These are phyloP conservation scores for Quercus variabilis DNA, from an alignment of 306 rosid genomes.

Conservation along the genomic window DNA sequence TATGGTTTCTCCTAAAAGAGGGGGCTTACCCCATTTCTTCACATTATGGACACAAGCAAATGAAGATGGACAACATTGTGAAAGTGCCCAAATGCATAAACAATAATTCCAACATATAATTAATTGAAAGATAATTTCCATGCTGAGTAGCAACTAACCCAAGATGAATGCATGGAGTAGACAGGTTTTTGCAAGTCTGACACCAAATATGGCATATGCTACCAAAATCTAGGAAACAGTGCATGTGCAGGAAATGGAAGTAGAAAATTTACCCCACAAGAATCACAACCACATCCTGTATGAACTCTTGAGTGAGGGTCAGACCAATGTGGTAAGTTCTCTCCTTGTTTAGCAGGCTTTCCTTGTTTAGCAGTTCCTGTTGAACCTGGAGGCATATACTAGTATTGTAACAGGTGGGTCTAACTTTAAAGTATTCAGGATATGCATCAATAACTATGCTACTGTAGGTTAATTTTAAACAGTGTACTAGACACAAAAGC, in stretches of 20 bases:
- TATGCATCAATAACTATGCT: background rate
- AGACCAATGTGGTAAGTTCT: constrained; percentile 17
- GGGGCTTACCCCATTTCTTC: background rate
- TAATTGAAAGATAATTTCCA: background rate
- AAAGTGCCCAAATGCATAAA: background rate
- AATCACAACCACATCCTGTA: constrained; percentile 61
- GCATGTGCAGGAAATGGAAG: constrained; percentile 7
- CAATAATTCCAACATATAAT: background rate
- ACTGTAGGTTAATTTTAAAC: background rate
- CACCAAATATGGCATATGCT: background rate
- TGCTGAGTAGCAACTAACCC: background rate
- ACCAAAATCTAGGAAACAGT: constrained; percentile 5
- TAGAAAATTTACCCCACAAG: constrained; percentile 72
- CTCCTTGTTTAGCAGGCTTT: constrained; percentile 19
- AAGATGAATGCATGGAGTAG: background rate
- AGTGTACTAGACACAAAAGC: background rate
- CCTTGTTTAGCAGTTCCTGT: constrained; percentile 14
- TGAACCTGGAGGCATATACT: constrained; percentile 47
- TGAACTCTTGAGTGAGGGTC: constrained; percentile 45
- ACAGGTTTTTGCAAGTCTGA: background rate
- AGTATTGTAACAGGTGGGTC: constrained; percentile 7
- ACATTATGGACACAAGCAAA: background rate
- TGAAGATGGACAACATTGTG: background rate
- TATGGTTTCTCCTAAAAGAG: background rate
- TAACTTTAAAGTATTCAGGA: background rate